Percentiles rank a stretch among this genome's conserved stretches.
phyloP scores from a whole-genome alignment of 2,329 filamentous ascomycete genomes.

The Colletotrichum sp. region DNA sequence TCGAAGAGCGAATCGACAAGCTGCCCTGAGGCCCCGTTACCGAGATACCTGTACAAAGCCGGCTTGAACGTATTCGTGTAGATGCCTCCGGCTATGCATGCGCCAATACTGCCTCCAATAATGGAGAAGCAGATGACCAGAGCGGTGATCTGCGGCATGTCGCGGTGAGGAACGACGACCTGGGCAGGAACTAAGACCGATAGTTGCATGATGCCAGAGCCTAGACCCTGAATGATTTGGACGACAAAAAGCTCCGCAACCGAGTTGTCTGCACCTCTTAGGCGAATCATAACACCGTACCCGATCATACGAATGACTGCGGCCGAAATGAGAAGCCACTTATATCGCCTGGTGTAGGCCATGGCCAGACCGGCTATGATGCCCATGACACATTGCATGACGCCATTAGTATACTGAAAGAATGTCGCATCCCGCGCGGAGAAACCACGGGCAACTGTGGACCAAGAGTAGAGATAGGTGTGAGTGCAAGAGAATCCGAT shows the following conservation, averaged over 20 bases:
- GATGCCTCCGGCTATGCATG: constrained; percentile 33
- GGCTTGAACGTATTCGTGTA: constrained; percentile 36
- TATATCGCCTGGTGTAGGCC: constrained; percentile 34
- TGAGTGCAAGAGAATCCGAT: constrained; percentile 36
- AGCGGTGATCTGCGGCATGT: constrained; percentile 36
- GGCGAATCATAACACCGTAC: constrained; percentile 35
- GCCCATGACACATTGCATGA: constrained; percentile 42
- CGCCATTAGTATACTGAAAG: constrained; percentile 35
- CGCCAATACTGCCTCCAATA: constrained; percentile 35
- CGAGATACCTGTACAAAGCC: not conserved
- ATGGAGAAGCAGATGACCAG: constrained; percentile 32
- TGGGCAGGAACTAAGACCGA: constrained; percentile 33
- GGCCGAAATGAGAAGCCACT: constrained; percentile 32
- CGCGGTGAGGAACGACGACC: constrained; percentile 29
- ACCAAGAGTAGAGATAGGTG: constrained; percentile 47
- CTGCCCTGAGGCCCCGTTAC: not conserved
- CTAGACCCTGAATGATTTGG: constrained; percentile 36
- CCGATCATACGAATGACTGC: constrained; percentile 34
- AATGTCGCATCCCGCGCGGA: constrained; percentile 30
- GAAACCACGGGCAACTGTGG: constrained; percentile 40
- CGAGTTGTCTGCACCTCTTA: constrained; percentile 31
- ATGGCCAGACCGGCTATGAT: constrained; percentile 44
- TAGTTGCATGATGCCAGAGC: constrained; percentile 31
- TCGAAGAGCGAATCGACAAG: constrained; percentile 8
- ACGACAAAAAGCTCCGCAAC: constrained; percentile 41